A percentile compares a stretch with the other conserved stretches of the same genome.
These are phyloP conservation scores for Blastosporella zonata DNA, from an alignment of 1,284 basidiomycete genomes.

Conservation along the genomic window DNA sequence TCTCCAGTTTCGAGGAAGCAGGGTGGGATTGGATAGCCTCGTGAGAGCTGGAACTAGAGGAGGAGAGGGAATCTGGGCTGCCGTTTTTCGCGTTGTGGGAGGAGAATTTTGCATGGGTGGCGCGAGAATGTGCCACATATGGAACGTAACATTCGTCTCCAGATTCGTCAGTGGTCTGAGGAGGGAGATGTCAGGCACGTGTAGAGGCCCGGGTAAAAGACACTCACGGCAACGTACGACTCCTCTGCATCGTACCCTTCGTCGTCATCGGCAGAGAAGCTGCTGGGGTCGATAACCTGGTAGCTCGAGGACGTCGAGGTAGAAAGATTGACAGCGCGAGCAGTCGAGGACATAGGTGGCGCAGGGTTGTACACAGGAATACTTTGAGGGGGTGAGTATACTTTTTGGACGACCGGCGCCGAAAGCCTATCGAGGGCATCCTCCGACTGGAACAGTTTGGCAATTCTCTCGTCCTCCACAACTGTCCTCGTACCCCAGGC, in stretches of 20 bases:
- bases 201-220: neutral
- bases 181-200: conserved; percentile 13
- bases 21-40: conserved; percentile 12
- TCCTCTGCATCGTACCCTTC: conserved; percentile 28
- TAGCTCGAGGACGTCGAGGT: conserved; percentile 33
- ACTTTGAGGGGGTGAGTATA: conserved; percentile 19
- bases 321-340: conserved; percentile 29
- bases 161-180: conserved; percentile 21
- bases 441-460: conserved; percentile 29
- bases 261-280: conserved; percentile 34
- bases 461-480: conserved; percentile 32
- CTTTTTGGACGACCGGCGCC: conserved; percentile 13
- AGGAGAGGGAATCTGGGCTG: conserved; percentile 27
- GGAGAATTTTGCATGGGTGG: conserved; percentile 18
- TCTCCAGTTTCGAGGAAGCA: conserved; percentile 7
- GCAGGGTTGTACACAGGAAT: conserved; percentile 15
- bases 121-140: conserved; percentile 6
- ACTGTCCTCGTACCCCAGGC: conserved; percentile 39
- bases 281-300: conserved; percentile 34
- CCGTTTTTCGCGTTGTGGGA: conserved; percentile 27
- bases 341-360: conserved; percentile 28
- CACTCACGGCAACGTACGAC: conserved; percentile 27
- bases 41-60: conserved; percentile 15
- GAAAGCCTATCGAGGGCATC: conserved; percentile 21
- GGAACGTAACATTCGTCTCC: conserved; percentile 19